Conservation (phyloP, 148 eudicot species). For the Rhododendron mucronatum region DNA sequence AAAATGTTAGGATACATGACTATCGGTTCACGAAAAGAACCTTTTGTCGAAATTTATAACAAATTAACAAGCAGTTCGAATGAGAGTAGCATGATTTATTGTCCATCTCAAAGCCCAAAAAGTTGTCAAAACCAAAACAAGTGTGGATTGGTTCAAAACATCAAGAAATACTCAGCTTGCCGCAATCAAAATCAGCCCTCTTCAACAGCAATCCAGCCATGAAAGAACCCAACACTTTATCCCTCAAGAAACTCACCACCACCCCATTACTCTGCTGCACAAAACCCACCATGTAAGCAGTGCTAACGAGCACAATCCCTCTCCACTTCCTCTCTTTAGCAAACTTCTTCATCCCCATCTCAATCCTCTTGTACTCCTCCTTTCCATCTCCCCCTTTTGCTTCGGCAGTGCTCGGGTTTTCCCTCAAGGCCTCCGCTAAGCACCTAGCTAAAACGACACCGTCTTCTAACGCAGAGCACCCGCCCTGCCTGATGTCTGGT, state of each 20-base stretch:
- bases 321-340: constrained; percentile 54
- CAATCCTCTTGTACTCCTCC: constrained; percentile 26
- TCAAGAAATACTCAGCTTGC: constrained; percentile 21
- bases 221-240: constrained; percentile 31
- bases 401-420: not conserved
- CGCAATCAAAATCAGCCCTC: constrained; percentile 43
- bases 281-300: constrained; percentile 38
- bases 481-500: constrained; percentile 68
- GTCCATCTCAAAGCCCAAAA: not conserved
- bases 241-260: constrained; percentile 38
- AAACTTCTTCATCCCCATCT: constrained; percentile 24
- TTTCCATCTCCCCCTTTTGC: constrained; percentile 2
- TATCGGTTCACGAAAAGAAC: too few relatives aligned
- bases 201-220: constrained; percentile 27
- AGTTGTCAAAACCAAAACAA: not conserved
- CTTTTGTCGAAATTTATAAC: too few relatives aligned
- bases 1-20: too few relatives aligned
- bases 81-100: not conserved
- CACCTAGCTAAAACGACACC: constrained; percentile 46
- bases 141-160: not conserved
- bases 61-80: too few relatives aligned
- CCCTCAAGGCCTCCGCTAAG: constrained; percentile 28
- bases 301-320: constrained; percentile 32
- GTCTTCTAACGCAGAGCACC: constrained; percentile 55
- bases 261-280: constrained; percentile 34